phyloP scores from a whole-genome alignment of 73 alveolate genomes.

The Paramecium primaurelia region DNA sequence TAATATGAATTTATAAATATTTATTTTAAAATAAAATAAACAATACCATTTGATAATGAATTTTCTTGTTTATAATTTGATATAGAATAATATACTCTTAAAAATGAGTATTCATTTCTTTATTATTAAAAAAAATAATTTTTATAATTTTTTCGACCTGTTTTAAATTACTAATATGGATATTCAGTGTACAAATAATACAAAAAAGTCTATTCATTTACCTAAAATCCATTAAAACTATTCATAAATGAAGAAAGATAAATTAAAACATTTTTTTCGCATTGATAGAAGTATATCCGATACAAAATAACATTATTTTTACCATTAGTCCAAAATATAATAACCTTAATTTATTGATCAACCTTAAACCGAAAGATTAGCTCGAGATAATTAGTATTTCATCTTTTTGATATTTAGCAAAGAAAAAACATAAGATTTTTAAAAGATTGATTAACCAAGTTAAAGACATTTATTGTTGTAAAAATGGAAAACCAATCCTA shows the following conservation, averaged over 20 bases:
- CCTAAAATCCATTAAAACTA: not conserved
- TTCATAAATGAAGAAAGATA: not conserved
- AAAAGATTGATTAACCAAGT: not conserved
- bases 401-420: not conserved
- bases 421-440: not conserved
- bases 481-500: not conserved
- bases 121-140: not conserved
- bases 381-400: not conserved
- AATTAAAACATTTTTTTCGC: not conserved
- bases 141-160: not conserved
- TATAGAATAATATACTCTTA: not conserved
- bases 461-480: not conserved
- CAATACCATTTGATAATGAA: not conserved
- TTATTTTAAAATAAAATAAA: not conserved
- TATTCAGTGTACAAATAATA: not conserved
- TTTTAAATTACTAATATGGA: not conserved
- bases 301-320: not conserved
- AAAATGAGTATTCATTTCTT: not conserved
- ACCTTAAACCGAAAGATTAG: not conserved
- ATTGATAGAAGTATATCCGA: not conserved
- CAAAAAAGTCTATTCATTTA: not conserved
- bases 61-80: not conserved
- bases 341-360: not conserved
- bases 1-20: not conserved
- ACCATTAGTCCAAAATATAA: not conserved